These are phyloP conservation scores for Punctularia strigosozonata DNA, from an alignment of 768 basidiomycete species.

Conservation along the genomic window DNA sequence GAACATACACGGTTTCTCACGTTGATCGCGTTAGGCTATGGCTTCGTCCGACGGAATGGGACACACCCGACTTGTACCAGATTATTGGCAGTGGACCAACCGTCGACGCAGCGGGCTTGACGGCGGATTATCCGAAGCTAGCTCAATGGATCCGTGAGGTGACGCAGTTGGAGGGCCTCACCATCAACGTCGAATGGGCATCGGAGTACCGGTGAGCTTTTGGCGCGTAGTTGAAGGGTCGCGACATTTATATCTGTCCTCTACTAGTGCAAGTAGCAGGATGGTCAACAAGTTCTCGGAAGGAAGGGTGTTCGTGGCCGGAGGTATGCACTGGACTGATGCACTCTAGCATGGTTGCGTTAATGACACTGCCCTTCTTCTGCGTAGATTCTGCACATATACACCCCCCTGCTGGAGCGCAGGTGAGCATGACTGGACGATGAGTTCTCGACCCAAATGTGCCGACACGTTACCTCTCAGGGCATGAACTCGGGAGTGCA, in stretches of 20 bases:
- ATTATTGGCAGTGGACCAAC: no score
- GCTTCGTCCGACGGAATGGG: no score
- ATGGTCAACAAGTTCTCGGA: constrained; percentile 7
- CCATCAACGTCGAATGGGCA: constrained; percentile 7
- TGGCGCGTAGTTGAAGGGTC: no score
- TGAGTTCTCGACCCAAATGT: background rate
- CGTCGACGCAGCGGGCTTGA: no score
- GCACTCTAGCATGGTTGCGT: background rate
- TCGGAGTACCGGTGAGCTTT: constrained; percentile 2
- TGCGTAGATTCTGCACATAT: constrained; percentile 7
- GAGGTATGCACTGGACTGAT: constrained; percentile 6
- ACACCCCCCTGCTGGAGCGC: constrained; percentile 8
- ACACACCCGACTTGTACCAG: no score
- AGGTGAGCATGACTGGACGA: constrained; percentile 1
- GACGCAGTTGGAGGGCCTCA: constrained; percentile 3
- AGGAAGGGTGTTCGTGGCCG: constrained; percentile 10
- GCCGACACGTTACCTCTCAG: constrained; percentile 1
- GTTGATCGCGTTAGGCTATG: no score
- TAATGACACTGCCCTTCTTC: background rate
- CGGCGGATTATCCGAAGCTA: no score
- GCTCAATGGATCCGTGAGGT: constrained; percentile 4
- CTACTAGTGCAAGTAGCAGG: constrained; percentile 38
- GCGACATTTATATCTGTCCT: no score
- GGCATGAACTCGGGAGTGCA: constrained; percentile 12
- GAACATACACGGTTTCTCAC: no score